A percentile compares a stretch with the other conserved stretches of the same genome.
phyloP scores from a whole-genome alignment of 2,329 filamentous ascomycete species.

The Nakataea oryzae region DNA sequence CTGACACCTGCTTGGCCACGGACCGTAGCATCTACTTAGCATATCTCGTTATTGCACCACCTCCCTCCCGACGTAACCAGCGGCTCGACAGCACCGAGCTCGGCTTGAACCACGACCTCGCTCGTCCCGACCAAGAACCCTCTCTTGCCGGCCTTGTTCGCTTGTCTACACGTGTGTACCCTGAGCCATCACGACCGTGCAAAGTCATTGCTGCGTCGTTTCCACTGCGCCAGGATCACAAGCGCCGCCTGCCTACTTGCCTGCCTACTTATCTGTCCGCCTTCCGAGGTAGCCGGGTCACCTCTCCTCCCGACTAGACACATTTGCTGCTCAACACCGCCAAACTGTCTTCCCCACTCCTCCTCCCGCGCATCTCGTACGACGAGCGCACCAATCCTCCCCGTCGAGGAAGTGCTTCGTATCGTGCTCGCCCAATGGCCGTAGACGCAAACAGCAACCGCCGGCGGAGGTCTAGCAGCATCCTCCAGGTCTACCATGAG shows the following conservation, averaged over 20 bases:
- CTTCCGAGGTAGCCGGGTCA: neutral
- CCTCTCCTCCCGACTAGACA: conserved; percentile 10
- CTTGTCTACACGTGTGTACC: neutral
- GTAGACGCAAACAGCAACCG: conserved; percentile 58
- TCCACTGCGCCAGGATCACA: neutral
- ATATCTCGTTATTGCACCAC: neutral
- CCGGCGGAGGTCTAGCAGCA: conserved; percentile 91
- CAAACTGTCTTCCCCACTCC: conserved; percentile 88
- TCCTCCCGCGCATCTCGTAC: conserved; percentile 85
- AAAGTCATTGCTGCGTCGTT: neutral
- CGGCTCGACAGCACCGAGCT: neutral
- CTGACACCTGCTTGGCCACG: neutral
- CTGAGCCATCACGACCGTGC: neutral
- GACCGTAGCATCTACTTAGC: neutral
- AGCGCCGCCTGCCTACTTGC: neutral
- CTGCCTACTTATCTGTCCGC: too few species aligned
- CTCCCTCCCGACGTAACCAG: too few species aligned
- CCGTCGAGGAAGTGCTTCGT: conserved; percentile 44
- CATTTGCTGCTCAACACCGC: conserved; percentile 56
- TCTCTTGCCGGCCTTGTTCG: neutral
- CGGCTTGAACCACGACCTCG: neutral
- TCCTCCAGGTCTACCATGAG: conserved; percentile 87
- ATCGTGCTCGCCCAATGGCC: conserved; percentile 45
- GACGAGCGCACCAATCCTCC: conserved; percentile 67
- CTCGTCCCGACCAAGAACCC: neutral